A percentile compares a stretch with the other conserved stretches of the same genome.
Conservation (phyloP, 768 basidiomycete genomes). For the Dentipellis fragilis region DNA sequence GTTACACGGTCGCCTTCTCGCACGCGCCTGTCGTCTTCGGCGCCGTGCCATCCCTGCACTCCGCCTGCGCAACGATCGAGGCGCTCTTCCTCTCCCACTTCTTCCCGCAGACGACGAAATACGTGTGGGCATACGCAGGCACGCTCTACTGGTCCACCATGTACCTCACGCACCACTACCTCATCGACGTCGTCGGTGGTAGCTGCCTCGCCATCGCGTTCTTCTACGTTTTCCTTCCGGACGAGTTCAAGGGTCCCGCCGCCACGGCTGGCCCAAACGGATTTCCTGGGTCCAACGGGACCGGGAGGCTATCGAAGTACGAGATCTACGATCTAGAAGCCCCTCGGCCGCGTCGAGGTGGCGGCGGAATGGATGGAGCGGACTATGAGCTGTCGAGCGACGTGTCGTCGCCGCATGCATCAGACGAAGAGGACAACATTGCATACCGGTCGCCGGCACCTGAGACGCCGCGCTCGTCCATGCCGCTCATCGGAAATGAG, state of each 20-base stretch:
- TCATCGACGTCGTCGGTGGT: slow-evolving; percentile 94
- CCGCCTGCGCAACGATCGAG: slow-evolving; percentile 83
- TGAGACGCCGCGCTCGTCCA: slow-evolving; percentile 23
- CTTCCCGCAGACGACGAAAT: slow-evolving; percentile 64
- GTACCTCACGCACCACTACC: slow-evolving; percentile 98
- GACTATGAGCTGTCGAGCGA: slow-evolving; percentile 51
- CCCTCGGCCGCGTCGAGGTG: slow-evolving; percentile 25
- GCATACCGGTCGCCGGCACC: slow-evolving; percentile 54
- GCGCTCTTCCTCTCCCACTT: slow-evolving; percentile 93
- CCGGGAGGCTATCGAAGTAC: slow-evolving; percentile 47
- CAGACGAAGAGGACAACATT: slow-evolving; percentile 66
- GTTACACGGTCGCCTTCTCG: slow-evolving; percentile 75
- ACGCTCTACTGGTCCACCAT: slow-evolving; percentile 96
- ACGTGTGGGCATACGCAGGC: slow-evolving; percentile 75
- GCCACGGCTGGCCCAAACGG: slow-evolving; percentile 43
- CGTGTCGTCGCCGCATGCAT: slow-evolving; percentile 26
- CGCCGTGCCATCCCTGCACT: slow-evolving; percentile 91
- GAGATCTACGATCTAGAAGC: slow-evolving; percentile 70
- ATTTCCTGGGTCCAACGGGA: slow-evolving; percentile 19
- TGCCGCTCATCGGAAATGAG: slow-evolving; percentile 20
- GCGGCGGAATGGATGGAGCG: slow-evolving; percentile 29
- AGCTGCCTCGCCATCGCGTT: slow-evolving; percentile 79
- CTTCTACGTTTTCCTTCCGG: slow-evolving; percentile 86
- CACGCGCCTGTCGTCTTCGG: slow-evolving; percentile 92
- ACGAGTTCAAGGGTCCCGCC: slow-evolving; percentile 53